Evolutionary conservation across 2,329 filamentous ascomycete genomes (phyloP), one percentile per base, ranked within the genome.

Genomic region (Didymella sp.): DNA sequence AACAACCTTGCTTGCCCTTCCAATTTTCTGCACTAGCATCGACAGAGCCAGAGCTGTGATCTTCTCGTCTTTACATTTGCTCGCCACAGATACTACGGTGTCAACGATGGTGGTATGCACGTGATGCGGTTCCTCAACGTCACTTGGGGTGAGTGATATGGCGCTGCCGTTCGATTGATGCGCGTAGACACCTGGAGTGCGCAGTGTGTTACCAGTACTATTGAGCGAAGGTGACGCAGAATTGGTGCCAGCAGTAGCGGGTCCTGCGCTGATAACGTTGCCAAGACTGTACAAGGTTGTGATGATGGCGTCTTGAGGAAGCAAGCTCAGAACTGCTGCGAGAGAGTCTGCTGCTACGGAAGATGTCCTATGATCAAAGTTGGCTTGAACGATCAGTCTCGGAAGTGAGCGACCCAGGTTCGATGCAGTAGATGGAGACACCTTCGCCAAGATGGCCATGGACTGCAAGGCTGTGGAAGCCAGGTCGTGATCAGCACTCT

Each of bases 251-350:
- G 86, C 84, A 30, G 79, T 69, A 17, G 77, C 78, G 6, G 83
- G 82, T 43, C 85, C 87, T 5, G 92, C 88, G 66, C 92, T 97
- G 13, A 99, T 82, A 4, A 96, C 89, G 72, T 99, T 99, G 19
- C 95, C 95, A n/a, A 99, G 83, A 0, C 92, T 95, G 77, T 99
- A 99, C 9, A 99, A 81, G 1, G 93, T 98, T 5, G 93, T 96
- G 64, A 99, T 98, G 31, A 96, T 85, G 31, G 92, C 89, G 79
- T 99, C 95, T 67, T 96, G 90, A 1, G 95, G 96, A 12, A 98
- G 83, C 68, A 89, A 83, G 64, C 88, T 89, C 52, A 99, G 80
- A 17, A 96, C 87, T 63, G 88, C 89, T 2, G 93, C 92, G 30
- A 99, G 81, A 66, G 90, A 95, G 63, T 87, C 87, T n/a, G 93